Conservation (phyloP, 495 filamentous ascomycete species). For the Neurospora sp. region DNA sequence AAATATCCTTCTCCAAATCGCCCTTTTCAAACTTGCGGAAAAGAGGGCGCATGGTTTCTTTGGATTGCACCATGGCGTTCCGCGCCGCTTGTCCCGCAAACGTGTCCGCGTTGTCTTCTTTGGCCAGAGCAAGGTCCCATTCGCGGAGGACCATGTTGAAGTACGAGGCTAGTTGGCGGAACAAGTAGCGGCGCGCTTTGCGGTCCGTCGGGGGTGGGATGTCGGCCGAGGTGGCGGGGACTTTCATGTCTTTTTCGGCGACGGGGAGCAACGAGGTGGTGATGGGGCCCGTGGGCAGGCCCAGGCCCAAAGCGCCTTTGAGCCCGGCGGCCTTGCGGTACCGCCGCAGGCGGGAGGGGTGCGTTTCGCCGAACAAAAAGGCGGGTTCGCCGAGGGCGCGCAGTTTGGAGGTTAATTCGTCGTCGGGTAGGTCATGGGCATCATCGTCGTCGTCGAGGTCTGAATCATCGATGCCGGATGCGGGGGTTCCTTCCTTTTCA, state of each 20-base stretch:
- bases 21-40: conserved; percentile 78
- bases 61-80: conserved; percentile 68
- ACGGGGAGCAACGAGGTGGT: conserved; percentile 65
- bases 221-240: conserved; percentile 46
- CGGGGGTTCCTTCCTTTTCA: conserved; percentile 3
- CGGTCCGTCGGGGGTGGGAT: conserved; percentile 45
- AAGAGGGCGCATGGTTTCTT: conserved; percentile 80
- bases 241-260: conserved; percentile 77
- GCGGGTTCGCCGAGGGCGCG: conserved; percentile 64
- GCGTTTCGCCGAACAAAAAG: conserved; percentile 74
- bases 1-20: conserved; percentile 65
- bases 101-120: conserved; percentile 60
- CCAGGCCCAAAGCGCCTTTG: conserved; percentile 37
- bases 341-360: conserved; percentile 54
- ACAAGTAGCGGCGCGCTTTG: conserved; percentile 53
- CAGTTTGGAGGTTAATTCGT: conserved; percentile 55
- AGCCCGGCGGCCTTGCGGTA: conserved; percentile 38
- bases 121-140: conserved; percentile 71
- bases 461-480: conserved; percentile 25
- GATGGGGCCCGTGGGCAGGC: conserved; percentile 42
- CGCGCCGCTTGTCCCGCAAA: conserved; percentile 67
- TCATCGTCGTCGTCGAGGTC: conserved; percentile 34
- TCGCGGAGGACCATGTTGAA: conserved; percentile 87
- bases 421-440: conserved; percentile 45
- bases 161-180: conserved; percentile 81